Base-by-base conservation (phyloP, 2,329 filamentous ascomycete genomes). In the Trichophyton mentagrophytes region DNA sequence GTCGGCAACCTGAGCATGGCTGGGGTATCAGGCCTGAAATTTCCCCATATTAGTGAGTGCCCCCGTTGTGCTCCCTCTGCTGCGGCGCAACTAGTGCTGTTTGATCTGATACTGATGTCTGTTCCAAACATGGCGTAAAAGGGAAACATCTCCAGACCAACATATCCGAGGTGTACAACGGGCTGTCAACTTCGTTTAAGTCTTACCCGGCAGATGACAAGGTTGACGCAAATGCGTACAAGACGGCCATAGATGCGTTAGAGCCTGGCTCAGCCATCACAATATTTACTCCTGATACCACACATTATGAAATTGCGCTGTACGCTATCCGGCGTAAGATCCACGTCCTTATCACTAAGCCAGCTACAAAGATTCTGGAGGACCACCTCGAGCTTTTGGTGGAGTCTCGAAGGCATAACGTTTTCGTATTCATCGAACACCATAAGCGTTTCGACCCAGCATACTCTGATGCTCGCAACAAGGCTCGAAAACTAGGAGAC, bases 381-480 rank as follows among this genome's bases (percentile, higher is more conserved):
- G 84, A 96, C 73, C 91, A 96, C 76, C 82, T 88, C 65, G 76
- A 84, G 38, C 84, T 96, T 15, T 79, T 95, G 61, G 82, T 82
- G 58, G 88, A 85, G 25, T 85, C 89, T 4, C 80, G 81, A 65
- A 85, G 88, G 70, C 78, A 88, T 72, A 85, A 85, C 65, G 90
- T 96, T 62, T 92, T 91, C 72, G 90, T 96, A 65, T 96, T 89
- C 77, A 81, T 96, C 68, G 91, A 96, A 80, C 91, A 96, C 77
- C 91, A 96, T 82, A 96, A 96, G 80, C 89, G 92, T 61, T 96
- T 86, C 76, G 91, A 96, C 73, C 91, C 91, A 1, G 90, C 90
- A 22, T 96, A 96, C 77, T 84, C 89, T 13, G 91, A 96, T 73
- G 92, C 92, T 13, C 83, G 86, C 57, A 86, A 86, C 76, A 85